Conservation (phyloP, 2,329 filamentous ascomycete species). For the Fusarium penzigii region DNA sequence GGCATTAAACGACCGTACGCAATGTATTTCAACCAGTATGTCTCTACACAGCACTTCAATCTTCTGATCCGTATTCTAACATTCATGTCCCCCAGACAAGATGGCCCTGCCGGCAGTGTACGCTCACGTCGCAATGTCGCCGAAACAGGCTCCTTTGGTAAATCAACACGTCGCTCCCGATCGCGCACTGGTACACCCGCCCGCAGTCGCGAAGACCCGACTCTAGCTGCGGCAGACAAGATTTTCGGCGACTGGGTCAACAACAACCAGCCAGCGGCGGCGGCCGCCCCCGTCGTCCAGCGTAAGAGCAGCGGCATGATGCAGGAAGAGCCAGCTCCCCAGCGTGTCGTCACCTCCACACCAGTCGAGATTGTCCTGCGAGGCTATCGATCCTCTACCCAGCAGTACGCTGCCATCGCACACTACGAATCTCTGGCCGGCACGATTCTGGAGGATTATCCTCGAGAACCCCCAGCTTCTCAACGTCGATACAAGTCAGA, state of each 20-base stretch:
- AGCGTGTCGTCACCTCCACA: constrained; percentile 39
- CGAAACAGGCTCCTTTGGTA: constrained; percentile 66
- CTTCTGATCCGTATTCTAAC: constrained; percentile 8
- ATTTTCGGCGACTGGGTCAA: constrained; percentile 62
- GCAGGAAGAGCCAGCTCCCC: constrained; percentile 42
- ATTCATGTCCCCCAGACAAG: constrained; percentile 43
- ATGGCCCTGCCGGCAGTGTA: constrained; percentile 48
- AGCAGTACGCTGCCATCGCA: constrained; percentile 84
- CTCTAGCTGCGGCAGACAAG: constrained; percentile 60
- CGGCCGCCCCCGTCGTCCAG: constrained; percentile 29
- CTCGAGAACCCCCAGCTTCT: constrained; percentile 75
- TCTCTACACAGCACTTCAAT: background rate
- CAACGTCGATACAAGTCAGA: constrained; percentile 72
- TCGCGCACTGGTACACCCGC: constrained; percentile 61
- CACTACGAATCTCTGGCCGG: constrained; percentile 88
- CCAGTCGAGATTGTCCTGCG: constrained; percentile 80
- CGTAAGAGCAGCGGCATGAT: constrained; percentile 40
- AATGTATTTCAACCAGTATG: constrained; percentile 65
- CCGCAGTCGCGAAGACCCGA: constrained; percentile 59
- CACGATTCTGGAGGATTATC: constrained; percentile 89
- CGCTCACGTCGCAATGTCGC: constrained; percentile 56
- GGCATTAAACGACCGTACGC: constrained; percentile 66
- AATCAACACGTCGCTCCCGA: constrained; percentile 64
- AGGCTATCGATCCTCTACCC: constrained; percentile 66
- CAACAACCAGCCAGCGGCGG: constrained; percentile 42